Evolutionary conservation across 495 filamentous ascomycete genomes (phyloP).

Genomic region (Letharia columbiana): DNA sequence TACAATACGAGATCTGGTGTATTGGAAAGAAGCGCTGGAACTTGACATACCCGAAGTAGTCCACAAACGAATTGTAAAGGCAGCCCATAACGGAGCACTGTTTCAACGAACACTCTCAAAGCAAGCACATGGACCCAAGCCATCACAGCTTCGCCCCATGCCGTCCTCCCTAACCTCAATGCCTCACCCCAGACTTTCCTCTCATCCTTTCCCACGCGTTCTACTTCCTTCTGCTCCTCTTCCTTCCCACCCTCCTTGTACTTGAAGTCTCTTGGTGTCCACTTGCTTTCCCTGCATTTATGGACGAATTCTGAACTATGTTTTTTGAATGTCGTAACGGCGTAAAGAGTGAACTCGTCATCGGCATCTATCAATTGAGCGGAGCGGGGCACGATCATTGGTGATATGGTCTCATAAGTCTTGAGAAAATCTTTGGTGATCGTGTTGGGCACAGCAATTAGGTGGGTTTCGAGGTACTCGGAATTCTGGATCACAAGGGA

Average conservation of each 20-base stretch:
- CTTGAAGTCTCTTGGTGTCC: constrained; percentile 90
- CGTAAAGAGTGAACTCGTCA: constrained; percentile 78
- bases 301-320: constrained; percentile 74
- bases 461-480: constrained; percentile 93
- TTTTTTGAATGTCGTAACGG: constrained; percentile 91
- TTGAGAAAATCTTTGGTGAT: constrained; percentile 78
- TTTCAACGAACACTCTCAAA: constrained; percentile 92
- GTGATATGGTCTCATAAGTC: constrained; percentile 76
- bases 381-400: constrained; percentile 85
- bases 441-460: constrained; percentile 74
- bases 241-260: constrained; percentile 83
- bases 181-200: constrained; percentile 84
- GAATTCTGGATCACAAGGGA: constrained; percentile 72
- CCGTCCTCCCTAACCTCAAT: constrained; percentile 72
- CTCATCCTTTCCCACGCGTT: constrained; percentile 69
- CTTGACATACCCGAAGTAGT: constrained; percentile 63
- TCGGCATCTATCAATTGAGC: constrained; percentile 68
- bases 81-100: constrained; percentile 85
- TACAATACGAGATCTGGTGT: constrained; percentile 1
- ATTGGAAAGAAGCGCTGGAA: not conserved
- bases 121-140: constrained; percentile 88
- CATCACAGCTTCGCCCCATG: constrained; percentile 92
- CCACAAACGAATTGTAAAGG: constrained; percentile 81
- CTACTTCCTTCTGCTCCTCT: constrained; percentile 76
- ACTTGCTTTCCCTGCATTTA: constrained; percentile 82